phyloP scores from a whole-genome alignment of 1,284 basidiomycete genomes.

The Cryptococcus wingfieldii region DNA sequence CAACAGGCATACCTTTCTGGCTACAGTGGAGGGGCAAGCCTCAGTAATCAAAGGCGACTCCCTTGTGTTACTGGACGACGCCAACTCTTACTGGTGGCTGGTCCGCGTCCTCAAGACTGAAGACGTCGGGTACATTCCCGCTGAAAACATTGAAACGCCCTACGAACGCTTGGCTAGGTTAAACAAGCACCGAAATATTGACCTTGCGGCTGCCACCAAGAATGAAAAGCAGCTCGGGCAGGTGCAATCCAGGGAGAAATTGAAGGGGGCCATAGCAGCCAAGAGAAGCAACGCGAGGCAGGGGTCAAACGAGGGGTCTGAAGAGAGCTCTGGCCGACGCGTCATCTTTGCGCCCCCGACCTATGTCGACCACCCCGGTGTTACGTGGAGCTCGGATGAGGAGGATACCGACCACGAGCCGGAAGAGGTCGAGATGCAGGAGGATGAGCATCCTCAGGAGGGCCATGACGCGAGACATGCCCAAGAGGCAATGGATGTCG shows the following conservation, averaged over 20 bases:
- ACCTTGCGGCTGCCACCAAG: conserved; percentile 56
- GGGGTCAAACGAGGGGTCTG: conserved; percentile 17
- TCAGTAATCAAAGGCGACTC: conserved; percentile 95
- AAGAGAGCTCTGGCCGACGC: conserved; percentile 26
- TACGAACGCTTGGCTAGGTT: conserved; percentile 91
- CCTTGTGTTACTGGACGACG: conserved; percentile 88
- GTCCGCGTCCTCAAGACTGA: conserved; percentile 94
- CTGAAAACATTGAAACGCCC: conserved; percentile 98
- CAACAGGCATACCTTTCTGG: conserved; percentile 79
- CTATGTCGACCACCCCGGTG: conserved; percentile 53
- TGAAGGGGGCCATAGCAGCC: conserved; percentile 33
- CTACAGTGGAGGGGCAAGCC: conserved; percentile 92
- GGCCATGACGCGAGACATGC: conserved; percentile 22
- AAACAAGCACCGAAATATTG: conserved; percentile 97
- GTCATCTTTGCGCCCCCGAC: conserved; percentile 53
- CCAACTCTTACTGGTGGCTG: conserved; percentile 97
- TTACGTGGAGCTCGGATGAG: conserved; percentile 67
- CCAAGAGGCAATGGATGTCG: conserved; percentile 21
- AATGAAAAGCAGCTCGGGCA: conserved; percentile 30
- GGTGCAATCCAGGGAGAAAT: conserved; percentile 26
- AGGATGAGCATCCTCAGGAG: not conserved
- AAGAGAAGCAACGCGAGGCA: conserved; percentile 20
- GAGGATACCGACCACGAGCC: conserved; percentile 57
- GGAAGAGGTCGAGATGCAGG: conserved; percentile 36
- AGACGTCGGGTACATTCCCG: conserved; percentile 98